Percentiles rank a stretch among this genome's conserved stretches.
Evolutionary conservation across 306 rosid species (phyloP).

Genomic region (Dalbergia cochinchinensis): DNA sequence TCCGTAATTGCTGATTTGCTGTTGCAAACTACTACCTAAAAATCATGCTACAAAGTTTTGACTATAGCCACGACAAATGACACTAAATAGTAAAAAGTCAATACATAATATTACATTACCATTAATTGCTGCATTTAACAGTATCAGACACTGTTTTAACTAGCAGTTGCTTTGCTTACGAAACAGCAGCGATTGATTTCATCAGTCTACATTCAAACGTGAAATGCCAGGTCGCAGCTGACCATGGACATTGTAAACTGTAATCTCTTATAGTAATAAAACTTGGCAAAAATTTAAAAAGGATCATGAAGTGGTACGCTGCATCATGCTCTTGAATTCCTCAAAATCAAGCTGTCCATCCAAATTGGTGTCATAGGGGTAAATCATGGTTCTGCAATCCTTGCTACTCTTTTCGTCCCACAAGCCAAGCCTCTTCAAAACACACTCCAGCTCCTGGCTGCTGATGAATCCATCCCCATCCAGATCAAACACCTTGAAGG

Average conservation of each 20-base stretch:
- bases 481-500: conserved; percentile 80
- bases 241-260: background rate
- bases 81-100: no score
- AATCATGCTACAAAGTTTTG: no score
- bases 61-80: no score
- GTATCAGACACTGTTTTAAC: no score
- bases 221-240: background rate
- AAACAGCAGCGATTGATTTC: background rate
- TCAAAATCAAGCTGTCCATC: conserved; percentile 86
- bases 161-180: background rate
- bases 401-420: conserved; percentile 58
- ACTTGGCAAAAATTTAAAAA: no score
- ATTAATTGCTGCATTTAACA: no score
- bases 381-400: conserved; percentile 71
- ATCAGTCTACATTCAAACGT: background rate
- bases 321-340: conserved; percentile 90
- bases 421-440: conserved; percentile 65
- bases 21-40: no score
- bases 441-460: conserved; percentile 65
- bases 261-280: no score
- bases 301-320: no score
- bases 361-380: conserved; percentile 64
- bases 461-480: conserved; percentile 87
- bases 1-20: no score
- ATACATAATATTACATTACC: no score